Evolutionary conservation across 352 stramenopile species (phyloP), one percentile per base, ranked within the genome.

Genomic region (Phytophthora chlamydospora): DNA sequence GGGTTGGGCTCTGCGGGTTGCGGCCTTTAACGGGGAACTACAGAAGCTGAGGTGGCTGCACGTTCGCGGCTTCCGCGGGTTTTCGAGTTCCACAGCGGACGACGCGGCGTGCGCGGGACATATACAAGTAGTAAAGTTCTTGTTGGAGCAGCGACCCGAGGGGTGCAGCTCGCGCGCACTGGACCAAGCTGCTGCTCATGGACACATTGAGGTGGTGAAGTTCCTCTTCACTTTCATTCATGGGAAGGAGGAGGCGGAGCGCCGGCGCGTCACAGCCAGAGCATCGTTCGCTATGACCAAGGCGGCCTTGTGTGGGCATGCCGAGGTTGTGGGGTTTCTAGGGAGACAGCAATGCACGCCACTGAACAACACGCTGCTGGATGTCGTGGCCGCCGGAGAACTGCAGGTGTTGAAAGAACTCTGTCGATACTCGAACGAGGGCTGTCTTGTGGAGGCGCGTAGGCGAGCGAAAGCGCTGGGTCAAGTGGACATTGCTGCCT

Each of bases 131-230:
- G 51, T 89, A 13, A 54, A 58, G 44, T 87, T 72, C 53, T 61
- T 89, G 0, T 54, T 84, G 8, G 60, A 78, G 6, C 48, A 84
- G 41, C 61, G 75, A 0, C 32, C 33, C 6, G 73, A 86, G 46
- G 66, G 76, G 0, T 80, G 72, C 31, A 78, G 70, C 13, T 59
- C 52, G 1, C 64, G 62, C 11, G 77, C 80, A 9, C 64, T 88
- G 57, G 70, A 83, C 40, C 49, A 82, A 34, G 76, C 80, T 6
- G 80, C 78, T 14, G 74, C 71, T n/a, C 78, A 85, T 43, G 78
- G 78, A 7, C 74, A 87, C 51, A 61, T 88, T 27, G 36, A 75
- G 2, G 62, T 88, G 9, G 68, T 88, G 16, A 56, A 67, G 29
- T 88, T 70, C 53, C 61, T 90, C 2, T 72, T 87, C 32, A 29